Evolutionary conservation across 768 basidiomycete genomes (phyloP).

Genomic region (Pilatotrama ljubarskyi): DNA sequence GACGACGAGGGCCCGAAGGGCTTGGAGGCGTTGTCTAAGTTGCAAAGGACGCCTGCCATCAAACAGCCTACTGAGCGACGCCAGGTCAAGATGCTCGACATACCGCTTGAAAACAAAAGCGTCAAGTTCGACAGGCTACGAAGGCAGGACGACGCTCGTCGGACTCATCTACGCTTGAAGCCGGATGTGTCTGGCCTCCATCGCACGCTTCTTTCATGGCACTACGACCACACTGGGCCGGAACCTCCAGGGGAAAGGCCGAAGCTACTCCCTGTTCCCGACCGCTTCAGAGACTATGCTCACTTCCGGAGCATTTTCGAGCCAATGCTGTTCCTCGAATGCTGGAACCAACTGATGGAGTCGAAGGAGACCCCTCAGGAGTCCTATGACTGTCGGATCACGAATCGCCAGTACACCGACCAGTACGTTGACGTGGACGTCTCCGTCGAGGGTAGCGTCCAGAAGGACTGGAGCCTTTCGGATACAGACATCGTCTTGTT

Average conservation of each 20-base stretch:
- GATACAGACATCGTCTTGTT: conserved; percentile 90
- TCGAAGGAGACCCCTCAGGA: conserved; percentile 68
- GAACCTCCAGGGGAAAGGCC: conserved; percentile 54
- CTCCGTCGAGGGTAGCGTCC: conserved; percentile 54
- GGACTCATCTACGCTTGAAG: conserved; percentile 67
- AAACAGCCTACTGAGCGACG: conserved; percentile 59
- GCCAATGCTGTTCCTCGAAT: conserved; percentile 83
- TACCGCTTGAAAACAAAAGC: conserved; percentile 44
- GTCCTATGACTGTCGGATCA: conserved; percentile 61
- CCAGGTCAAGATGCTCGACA: conserved; percentile 62
- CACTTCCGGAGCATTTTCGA: conserved; percentile 79
- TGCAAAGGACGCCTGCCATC: conserved; percentile 62
- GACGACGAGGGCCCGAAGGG: conserved; percentile 39
- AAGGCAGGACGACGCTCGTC: conserved; percentile 61
- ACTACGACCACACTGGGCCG: conserved; percentile 67
- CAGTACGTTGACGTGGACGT: conserved; percentile 83
- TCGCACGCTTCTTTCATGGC: conserved; percentile 80
- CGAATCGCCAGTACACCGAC: conserved; percentile 69
- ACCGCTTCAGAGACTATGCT: conserved; percentile 59
- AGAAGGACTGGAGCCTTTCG: conserved; percentile 69
- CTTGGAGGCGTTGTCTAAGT: conserved; percentile 55
- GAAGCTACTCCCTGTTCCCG: conserved; percentile 52
- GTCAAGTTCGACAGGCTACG: conserved; percentile 51
- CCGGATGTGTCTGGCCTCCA: conserved; percentile 84
- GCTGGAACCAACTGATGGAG: conserved; percentile 84